Conservation (phyloP, 345 rosid species). For the Aegle marmelos region DNA sequence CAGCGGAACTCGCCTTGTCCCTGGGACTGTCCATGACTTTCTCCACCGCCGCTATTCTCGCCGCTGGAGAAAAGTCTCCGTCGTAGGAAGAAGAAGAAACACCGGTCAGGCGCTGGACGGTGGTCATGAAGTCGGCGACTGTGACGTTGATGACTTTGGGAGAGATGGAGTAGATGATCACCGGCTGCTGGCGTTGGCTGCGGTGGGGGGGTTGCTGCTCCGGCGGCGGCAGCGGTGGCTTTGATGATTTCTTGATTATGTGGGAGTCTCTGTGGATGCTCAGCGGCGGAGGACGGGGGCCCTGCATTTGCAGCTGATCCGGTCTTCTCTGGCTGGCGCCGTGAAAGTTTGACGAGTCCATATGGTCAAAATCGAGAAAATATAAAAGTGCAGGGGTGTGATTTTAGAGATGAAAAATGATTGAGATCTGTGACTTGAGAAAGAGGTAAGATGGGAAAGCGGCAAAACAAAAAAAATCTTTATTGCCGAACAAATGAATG, state of each 20-base stretch:
- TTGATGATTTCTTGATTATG: slow-evolving; percentile 62
- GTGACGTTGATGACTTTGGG: slow-evolving; percentile 78
- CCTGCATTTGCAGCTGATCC: slow-evolving; percentile 54
- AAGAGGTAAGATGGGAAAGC: too few relatives aligned
- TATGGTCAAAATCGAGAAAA: neutral
- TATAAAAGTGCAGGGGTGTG: neutral
- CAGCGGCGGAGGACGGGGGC: slow-evolving; percentile 75
- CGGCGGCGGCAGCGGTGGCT: slow-evolving; percentile 28
- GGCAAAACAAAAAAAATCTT: neutral
- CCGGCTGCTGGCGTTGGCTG: slow-evolving; percentile 35
- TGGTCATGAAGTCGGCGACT: slow-evolving; percentile 62
- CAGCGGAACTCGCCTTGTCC: neutral
- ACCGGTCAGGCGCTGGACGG: slow-evolving; percentile 88
- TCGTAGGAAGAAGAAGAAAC: slow-evolving; percentile 48
- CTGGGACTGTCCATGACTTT: slow-evolving; percentile 46
- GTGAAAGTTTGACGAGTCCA: slow-evolving; percentile 40
- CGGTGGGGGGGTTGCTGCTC: slow-evolving; percentile 9
- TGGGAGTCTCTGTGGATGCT: slow-evolving; percentile 60
- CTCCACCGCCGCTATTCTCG: slow-evolving; percentile 73
- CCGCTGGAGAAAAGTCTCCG: slow-evolving; percentile 75
- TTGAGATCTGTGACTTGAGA: too few relatives aligned
- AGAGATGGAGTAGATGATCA: slow-evolving; percentile 78
- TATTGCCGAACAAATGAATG: slow-evolving; percentile 5
- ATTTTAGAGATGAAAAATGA: neutral
- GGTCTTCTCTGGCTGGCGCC: slow-evolving; percentile 24